Evolutionary conservation across 345 rosid genomes (phyloP).

Genomic region (Camelina laxa): DNA sequence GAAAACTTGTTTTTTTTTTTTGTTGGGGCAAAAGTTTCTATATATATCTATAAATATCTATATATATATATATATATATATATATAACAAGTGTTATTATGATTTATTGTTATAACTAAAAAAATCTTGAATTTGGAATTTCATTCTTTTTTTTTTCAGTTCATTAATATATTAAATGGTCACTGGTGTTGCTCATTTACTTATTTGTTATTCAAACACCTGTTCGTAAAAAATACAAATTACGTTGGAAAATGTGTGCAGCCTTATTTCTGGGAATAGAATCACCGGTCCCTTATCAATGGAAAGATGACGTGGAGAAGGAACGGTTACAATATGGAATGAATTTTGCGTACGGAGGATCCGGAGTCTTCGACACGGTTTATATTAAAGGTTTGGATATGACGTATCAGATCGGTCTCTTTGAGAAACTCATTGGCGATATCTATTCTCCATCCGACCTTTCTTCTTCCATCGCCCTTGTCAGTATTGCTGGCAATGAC

Average conservation of each 20-base stretch:
- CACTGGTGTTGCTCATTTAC: too few relatives aligned
- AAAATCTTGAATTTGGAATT: too few relatives aligned
- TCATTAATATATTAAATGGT: too few relatives aligned
- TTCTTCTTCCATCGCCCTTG: constrained; percentile 51
- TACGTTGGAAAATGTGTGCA: constrained; percentile 11
- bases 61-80: too few relatives aligned
- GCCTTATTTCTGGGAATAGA: constrained; percentile 53
- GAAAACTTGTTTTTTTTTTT: too few relatives aligned
- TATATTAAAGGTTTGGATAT: constrained; percentile 51
- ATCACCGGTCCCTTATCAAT: constrained; percentile 62
- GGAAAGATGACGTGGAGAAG: constrained; percentile 35
- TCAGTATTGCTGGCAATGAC: constrained; percentile 70
- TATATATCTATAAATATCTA: too few relatives aligned
- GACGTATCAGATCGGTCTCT: constrained; percentile 61
- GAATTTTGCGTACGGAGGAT: constrained; percentile 79
- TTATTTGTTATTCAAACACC: too few relatives aligned
- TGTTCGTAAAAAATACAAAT: neutral
- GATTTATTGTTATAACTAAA: too few relatives aligned
- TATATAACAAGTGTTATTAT: too few relatives aligned
- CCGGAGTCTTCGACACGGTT: constrained; percentile 58
- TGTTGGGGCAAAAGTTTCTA: too few relatives aligned
- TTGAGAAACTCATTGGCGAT: constrained; percentile 48
- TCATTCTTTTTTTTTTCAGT: too few relatives aligned
- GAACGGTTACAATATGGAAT: constrained; percentile 49
- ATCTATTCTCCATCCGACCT: constrained; percentile 45